Conservation (phyloP, 2,329 filamentous ascomycete genomes). For the Lachnellula cervina region DNA sequence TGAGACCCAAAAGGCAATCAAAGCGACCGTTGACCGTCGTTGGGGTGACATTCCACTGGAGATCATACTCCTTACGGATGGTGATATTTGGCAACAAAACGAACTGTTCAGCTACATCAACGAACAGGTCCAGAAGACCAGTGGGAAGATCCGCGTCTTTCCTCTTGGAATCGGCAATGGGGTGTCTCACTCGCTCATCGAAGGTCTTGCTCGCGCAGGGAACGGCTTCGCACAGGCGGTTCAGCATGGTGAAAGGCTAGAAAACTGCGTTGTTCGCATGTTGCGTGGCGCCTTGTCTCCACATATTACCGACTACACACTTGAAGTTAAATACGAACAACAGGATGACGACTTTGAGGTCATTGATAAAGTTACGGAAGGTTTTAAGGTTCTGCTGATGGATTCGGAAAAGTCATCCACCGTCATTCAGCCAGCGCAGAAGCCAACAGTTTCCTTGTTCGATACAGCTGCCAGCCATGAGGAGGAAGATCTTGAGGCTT, state of each 20-base stretch:
- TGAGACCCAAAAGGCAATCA: slow-evolving; percentile 44
- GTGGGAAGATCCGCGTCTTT: slow-evolving; percentile 47
- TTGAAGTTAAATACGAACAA: slow-evolving; percentile 56
- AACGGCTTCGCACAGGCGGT: slow-evolving; percentile 60
- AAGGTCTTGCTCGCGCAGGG: slow-evolving; percentile 50
- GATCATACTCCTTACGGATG: slow-evolving; percentile 53
- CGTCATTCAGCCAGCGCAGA: slow-evolving; percentile 4
- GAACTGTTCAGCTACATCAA: slow-evolving; percentile 43
- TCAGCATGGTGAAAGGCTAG: slow-evolving; percentile 57
- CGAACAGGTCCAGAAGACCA: slow-evolving; percentile 34
- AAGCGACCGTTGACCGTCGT: slow-evolving; percentile 39
- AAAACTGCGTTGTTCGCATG: slow-evolving; percentile 68
- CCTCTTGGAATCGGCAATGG: slow-evolving; percentile 48
- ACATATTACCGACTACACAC: slow-evolving; percentile 57
- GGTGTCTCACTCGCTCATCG: slow-evolving; percentile 49
- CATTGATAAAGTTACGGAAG: slow-evolving; percentile 52
- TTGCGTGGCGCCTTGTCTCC: slow-evolving; percentile 64
- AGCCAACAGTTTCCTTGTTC: slow-evolving; percentile 50
- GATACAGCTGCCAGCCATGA: slow-evolving; percentile 38
- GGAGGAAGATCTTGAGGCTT: slow-evolving; percentile 26
- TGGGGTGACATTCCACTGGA: slow-evolving; percentile 46
- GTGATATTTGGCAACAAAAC: slow-evolving; percentile 47
- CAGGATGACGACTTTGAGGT: slow-evolving; percentile 55
- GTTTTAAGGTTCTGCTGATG: slow-evolving; percentile 35
- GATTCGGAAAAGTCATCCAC: slow-evolving; percentile 1